These are phyloP conservation scores for Mesembryanthemum crystallinum DNA, from an alignment of 148 eudicot genomes.

Conservation along the genomic window DNA sequence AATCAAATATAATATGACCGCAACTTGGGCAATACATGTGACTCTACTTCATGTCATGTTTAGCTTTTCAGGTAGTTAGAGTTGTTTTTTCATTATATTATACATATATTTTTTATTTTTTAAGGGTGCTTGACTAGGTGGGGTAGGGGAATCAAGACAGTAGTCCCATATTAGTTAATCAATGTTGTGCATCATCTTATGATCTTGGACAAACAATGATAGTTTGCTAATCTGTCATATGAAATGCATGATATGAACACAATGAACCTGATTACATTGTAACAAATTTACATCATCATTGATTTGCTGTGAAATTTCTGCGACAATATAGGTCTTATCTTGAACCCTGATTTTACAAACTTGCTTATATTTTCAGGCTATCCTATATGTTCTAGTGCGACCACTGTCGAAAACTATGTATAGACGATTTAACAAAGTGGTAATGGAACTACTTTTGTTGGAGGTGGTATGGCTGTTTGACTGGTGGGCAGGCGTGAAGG, in stretches of 20 bases:
- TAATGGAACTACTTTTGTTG: constrained; percentile 62
- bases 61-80: background rate
- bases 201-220: too few relatives aligned
- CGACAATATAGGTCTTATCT: background rate
- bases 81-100: background rate
- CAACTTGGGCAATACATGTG: background rate
- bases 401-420: constrained; percentile 53
- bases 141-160: too few relatives aligned
- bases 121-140: too few relatives aligned
- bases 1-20: background rate
- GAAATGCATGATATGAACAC: too few relatives aligned
- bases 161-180: too few relatives aligned
- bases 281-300: background rate
- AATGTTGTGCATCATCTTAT: too few relatives aligned
- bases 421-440: constrained; percentile 57
- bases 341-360: background rate
- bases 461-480: constrained; percentile 77
- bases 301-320: background rate
- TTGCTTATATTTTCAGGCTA: constrained; percentile 45
- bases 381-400: constrained; percentile 50
- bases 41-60: background rate
- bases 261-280: too few relatives aligned
- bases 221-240: too few relatives aligned
- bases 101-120: too few relatives aligned
- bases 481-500: constrained; percentile 92